Base-by-base conservation (phyloP, 1,284 basidiomycete species). In the Malassezia sympodialis region DNA sequence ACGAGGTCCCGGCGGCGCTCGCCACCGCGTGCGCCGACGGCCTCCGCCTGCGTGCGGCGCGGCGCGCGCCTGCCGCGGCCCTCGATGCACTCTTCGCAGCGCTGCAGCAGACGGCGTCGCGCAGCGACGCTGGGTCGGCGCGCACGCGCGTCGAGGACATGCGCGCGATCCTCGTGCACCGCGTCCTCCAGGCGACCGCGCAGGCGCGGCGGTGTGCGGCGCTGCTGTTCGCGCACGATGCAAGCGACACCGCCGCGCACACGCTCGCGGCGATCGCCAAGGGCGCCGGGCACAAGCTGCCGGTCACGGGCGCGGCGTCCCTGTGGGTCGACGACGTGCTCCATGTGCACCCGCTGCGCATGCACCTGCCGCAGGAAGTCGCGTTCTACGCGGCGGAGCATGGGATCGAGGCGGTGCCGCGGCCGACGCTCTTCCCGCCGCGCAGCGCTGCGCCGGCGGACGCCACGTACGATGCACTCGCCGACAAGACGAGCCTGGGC, bases 221-320 rank as follows among this genome's bases (percentile, higher is more conserved):
- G 1, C 59, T 72, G 4, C 47, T 72, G 10, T 58, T 65, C 4
- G 68, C 59, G 24, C 61, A 71, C 15, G 58, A 49, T 14, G 65
- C 60, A 0, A 66, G 62, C 5, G 53, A 65, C 2, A 54, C 60
- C 24, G 65, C 68, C 34, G 65, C 70, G 28, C 60, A 60, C 3
- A 58, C 66, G 7, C 61, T 72, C 37, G 67, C 68, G 31, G 56
- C 51, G 21, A 45, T 72, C 19, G 62, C 65, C 17, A 66, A 66
- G 30, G 70, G 70, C 1, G 63, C 61, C 4, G 70, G 68, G 1
- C 64, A 68, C 58, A 71, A 72, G 51, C 56, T 69, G 19, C 56
- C 70, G 17, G 52, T 71, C 3, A 61, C 63, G 26, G 58, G 60
- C 35, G 59, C 58, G 1, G 53, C 63, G 15, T 65, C 67, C 12